Base-by-base conservation (phyloP, 2,329 filamentous ascomycete species). In the Nigrograna mackinnonii region DNA sequence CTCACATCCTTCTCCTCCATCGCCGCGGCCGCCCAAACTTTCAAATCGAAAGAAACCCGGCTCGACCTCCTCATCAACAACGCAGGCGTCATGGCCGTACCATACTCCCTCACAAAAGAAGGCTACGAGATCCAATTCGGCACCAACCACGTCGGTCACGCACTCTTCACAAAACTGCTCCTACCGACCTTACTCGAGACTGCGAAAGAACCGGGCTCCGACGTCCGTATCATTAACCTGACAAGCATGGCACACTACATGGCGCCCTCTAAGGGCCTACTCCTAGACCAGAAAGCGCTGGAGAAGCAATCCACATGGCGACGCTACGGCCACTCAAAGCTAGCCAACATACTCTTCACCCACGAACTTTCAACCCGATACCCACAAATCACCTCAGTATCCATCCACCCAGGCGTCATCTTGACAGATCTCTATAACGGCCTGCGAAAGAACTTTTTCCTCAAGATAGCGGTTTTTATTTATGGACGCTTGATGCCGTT, bases 61-160 rank as follows among this genome's bases (percentile, higher is more conserved):
- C 66, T 78, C 14, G 73, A 78, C 44, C 58, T 76, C 20, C 60
- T 77, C 3, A 62, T 76, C 42, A 67, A 70, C 57, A 77, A 78
- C 47, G 75, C 75, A 0, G 75, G 74, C 28, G 62, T 77, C 40
- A 71, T 69, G 62, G 62, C 61, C 1, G 48, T 41, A 0, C 61
- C 66, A 2, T 65, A 72, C 30, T 57, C 50, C 18, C 57, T 64
- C 2, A 78, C 75, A 0, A 59, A 66, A 14, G 74, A 79, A 32
- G 75, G 73, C 32, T 77, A 75, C 47, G 76, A 79, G 53, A 66
- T 73, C 22, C 74, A 78, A 38, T 73, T 79, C 43, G 77, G 73
- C 22, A 77, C 72, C 7, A 79, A 79, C 49, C 72, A 78, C 59
- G 59, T 79, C 47, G 77, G 74, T n/a, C 76, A 77, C 47, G 72